These are phyloP conservation scores for Musa itinerans DNA, from an alignment of 176 grass and related monocot species.

Conservation along the genomic window DNA sequence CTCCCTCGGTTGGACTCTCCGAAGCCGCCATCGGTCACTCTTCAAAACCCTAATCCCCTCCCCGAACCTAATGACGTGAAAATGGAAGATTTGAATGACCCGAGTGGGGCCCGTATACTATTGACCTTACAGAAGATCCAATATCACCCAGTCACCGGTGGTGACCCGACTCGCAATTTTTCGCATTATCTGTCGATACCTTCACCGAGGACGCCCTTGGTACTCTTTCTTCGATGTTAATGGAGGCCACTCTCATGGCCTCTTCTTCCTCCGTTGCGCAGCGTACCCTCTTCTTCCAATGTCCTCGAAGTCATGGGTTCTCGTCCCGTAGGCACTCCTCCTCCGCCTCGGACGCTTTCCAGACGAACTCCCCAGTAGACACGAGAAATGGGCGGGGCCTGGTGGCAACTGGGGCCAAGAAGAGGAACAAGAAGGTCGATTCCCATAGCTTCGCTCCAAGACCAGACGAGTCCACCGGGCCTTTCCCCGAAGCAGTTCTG, in stretches of 20 bases:
- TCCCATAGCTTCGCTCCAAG: constrained; percentile 47
- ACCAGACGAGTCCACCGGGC: constrained; percentile 36
- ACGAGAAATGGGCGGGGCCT: background rate
- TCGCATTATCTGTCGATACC: background rate
- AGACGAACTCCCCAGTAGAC: background rate
- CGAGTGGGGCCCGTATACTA: too few species aligned
- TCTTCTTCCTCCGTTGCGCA: background rate
- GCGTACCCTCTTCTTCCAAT: constrained; percentile 8
- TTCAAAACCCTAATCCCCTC: background rate
- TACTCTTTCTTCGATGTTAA: background rate
- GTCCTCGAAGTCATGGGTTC: background rate
- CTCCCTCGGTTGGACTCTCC: background rate
- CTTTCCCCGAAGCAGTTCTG: constrained; percentile 73
- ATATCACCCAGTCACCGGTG: background rate
- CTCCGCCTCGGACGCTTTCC: background rate
- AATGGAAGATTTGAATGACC: too few species aligned
- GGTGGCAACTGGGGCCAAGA: constrained; percentile 16
- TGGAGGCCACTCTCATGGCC: constrained; percentile 5
- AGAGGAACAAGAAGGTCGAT: constrained; percentile 31
- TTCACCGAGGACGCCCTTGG: background rate
- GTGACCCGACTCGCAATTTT: background rate
- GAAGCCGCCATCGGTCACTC: background rate
- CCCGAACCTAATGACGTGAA: too few species aligned
- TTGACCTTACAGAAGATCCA: too few species aligned
- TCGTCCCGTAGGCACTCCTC: background rate